Evolutionary conservation across 257 asterid species (phyloP), one percentile per base, ranked within the genome.

Genomic region (Solanum dulcamara): DNA sequence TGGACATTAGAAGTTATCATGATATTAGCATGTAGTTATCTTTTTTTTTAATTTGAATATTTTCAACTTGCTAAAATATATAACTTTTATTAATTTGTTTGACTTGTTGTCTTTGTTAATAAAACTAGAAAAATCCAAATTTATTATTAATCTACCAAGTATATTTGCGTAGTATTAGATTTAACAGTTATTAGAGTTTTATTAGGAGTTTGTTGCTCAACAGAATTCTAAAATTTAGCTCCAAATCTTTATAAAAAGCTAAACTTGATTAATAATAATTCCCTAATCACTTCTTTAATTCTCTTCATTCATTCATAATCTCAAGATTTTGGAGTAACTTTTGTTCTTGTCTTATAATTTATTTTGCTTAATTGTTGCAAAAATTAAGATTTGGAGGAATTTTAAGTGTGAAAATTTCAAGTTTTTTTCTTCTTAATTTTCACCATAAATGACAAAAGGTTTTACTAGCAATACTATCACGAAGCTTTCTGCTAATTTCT

Each of bases 361-460:
- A 0, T 10, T 40, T n/a, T 7, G 1, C 22, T 72, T 40, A 4
- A 66, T 64, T 62, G 26, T 14, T 62, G 70, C 10, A 62, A 55
- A 26, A 10, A 24, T 24, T 62, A 33, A 26, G 70, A 62, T 62
- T 62, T 62, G 35, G 26, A 26, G 0, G 7, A 64, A 10, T 28
- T 64, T 64, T 30, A 28, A 64, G 22, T 13, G 50, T 37, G 48
- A 70, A 70, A 70, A 35, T 51, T 64, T 72, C 37, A 38, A 24
- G 0, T 1, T 51, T n/a, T 48, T 20, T 18, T 44, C 1, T 46
- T 37, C 68, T 40, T 22, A 53, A 15, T 37, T 38, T 81, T 50
- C 68, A 67, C 91, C 94, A 89, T 95, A 95, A 95, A 95, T 95
- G 98, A 92, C 97, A 90, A 94, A 33, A 93, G 86, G 86, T 83